phyloP scores from a whole-genome alignment of 352 stramenopile genomes.

The Phytophthora sp. region DNA sequence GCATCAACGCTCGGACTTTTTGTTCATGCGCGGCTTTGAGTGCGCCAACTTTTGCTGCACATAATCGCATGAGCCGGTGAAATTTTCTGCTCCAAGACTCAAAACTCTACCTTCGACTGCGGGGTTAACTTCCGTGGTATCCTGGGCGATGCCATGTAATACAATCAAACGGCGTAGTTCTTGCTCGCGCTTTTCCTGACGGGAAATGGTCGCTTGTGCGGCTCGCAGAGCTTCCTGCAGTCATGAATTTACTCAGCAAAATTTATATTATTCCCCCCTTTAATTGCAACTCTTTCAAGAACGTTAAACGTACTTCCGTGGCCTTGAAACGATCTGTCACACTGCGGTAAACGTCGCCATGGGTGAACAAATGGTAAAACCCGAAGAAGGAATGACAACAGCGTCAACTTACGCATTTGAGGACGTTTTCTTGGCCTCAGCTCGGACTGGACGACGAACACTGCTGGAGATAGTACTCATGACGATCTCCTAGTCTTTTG shows the following conservation, averaged over 20 bases:
- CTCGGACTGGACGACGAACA: constrained; percentile 20
- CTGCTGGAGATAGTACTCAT: constrained; percentile 19
- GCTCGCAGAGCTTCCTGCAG: constrained; percentile 53
- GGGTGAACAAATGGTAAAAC: not conserved
- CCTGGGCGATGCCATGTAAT: constrained; percentile 44
- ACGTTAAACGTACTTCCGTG: constrained; percentile 48
- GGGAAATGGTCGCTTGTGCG: constrained; percentile 63
- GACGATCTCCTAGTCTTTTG: constrained; percentile 3
- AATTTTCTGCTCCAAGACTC: not conserved
- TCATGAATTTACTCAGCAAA: not conserved
- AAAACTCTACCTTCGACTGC: constrained; percentile 45
- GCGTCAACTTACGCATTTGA: constrained; percentile 34
- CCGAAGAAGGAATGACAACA: not conserved
- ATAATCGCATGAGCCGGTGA: not conserved
- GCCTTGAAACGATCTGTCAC: constrained; percentile 56
- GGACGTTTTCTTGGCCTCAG: constrained; percentile 46
- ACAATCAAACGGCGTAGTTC: constrained; percentile 61
- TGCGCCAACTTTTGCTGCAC: constrained; percentile 64
- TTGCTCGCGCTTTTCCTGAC: constrained; percentile 67
- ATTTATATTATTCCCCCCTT: not conserved
- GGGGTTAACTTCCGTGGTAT: constrained; percentile 39
- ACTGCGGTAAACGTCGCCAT: constrained; percentile 22
- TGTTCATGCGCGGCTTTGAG: constrained; percentile 72
- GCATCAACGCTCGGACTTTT: constrained; percentile 88
- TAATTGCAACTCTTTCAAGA: not conserved